Evolutionary conservation across 495 filamentous ascomycete species (phyloP).

Genomic region (Extremus antarcticus): DNA sequence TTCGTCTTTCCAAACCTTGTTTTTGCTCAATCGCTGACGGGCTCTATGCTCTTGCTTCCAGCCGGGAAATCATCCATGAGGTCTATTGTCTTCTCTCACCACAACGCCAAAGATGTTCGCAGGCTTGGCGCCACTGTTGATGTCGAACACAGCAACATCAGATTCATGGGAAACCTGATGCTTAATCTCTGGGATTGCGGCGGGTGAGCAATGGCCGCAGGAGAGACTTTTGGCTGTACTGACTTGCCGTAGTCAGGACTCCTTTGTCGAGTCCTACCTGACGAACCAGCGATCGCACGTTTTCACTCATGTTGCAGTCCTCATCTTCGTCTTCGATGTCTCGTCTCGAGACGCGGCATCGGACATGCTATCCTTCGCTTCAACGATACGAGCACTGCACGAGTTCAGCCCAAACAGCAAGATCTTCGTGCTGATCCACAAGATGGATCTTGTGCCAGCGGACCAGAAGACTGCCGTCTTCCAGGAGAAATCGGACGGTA

Average conservation of each 20-base stretch:
- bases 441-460: constrained; percentile 79
- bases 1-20: neutral
- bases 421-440: constrained; percentile 91
- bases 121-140: constrained; percentile 95
- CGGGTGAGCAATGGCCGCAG: constrained; percentile 42
- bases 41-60: too few relatives aligned
- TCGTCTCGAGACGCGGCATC: constrained; percentile 86
- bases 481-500: constrained; percentile 60
- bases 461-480: constrained; percentile 59
- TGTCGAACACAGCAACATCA: constrained; percentile 93
- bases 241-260: constrained; percentile 62
- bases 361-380: constrained; percentile 78
- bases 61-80: constrained; percentile 99
- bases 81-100: constrained; percentile 96
- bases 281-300: constrained; percentile 87
- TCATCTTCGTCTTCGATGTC: constrained; percentile 99
- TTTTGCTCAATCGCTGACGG: neutral
- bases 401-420: constrained; percentile 76
- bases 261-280: constrained; percentile 97
- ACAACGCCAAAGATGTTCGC: constrained; percentile 90
- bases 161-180: constrained; percentile 93
- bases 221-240: neutral
- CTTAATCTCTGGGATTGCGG: constrained; percentile 98
- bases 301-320: constrained; percentile 88
- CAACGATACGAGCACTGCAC: constrained; percentile 70